These are phyloP conservation scores for Diaporthe sp. DNA, from an alignment of 2,329 filamentous ascomycete species.

Conservation along the genomic window DNA sequence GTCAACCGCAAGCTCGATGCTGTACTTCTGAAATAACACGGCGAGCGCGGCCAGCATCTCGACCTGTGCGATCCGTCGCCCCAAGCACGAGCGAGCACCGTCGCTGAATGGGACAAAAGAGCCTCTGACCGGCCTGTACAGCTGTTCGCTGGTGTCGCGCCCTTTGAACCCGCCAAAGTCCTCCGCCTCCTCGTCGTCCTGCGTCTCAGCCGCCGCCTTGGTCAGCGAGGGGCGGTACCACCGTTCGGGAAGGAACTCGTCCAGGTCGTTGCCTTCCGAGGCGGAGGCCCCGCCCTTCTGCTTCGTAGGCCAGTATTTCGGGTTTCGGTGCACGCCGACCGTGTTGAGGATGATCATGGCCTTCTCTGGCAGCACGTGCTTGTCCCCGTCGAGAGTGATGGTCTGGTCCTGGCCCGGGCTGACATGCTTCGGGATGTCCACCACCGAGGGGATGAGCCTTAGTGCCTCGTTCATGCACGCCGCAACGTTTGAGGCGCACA, in stretches of 20 bases:
- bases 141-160: constrained; percentile 70
- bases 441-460: constrained; percentile 78
- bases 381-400: constrained; percentile 69
- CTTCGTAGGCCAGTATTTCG: constrained; percentile 76
- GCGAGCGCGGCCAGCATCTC: constrained; percentile 69
- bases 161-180: constrained; percentile 71
- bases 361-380: constrained; percentile 68
- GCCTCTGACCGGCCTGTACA: constrained; percentile 71
- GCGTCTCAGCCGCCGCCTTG: constrained; percentile 38
- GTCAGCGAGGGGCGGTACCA: constrained; percentile 67
- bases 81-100: constrained; percentile 69
- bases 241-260: constrained; percentile 78
- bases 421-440: constrained; percentile 78
- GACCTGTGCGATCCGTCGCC: constrained; percentile 70
- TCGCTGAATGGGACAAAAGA: constrained; percentile 71
- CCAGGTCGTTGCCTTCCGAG: constrained; percentile 67
- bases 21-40: constrained; percentile 69
- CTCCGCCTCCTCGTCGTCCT: constrained; percentile 52
- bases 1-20: constrained; percentile 78
- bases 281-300: constrained; percentile 60
- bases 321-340: constrained; percentile 73
- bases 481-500: constrained; percentile 78
- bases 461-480: constrained; percentile 85
- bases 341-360: constrained; percentile 68
- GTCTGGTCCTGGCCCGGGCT: constrained; percentile 63